Evolutionary conservation across 495 filamentous ascomycete genomes (phyloP).

Genomic region (Penicillium steckii): DNA sequence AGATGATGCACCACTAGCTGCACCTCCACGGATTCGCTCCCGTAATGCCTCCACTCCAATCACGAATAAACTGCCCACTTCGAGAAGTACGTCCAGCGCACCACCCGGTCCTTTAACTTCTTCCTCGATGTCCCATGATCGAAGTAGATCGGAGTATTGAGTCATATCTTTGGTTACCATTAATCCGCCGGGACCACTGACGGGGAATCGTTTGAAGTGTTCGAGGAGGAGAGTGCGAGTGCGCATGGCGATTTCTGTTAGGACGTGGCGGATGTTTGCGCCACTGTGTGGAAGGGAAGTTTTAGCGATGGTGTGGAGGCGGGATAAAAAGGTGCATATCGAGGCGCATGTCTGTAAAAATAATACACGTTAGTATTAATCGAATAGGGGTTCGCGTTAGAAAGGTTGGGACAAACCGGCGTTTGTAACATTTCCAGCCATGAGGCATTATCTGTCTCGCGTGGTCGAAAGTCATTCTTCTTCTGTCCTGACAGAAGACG

Average conservation of each 20-base stretch:
- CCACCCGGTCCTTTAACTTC: constrained; percentile 52
- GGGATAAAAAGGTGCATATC: constrained; percentile 73
- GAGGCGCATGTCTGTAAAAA: constrained; percentile 65
- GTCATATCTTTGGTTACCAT: constrained; percentile 96
- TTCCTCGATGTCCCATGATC: constrained; percentile 77
- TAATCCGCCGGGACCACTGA: constrained; percentile 86
- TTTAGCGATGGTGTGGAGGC: constrained; percentile 56
- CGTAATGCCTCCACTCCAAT: constrained; percentile 85
- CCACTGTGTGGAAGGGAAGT: constrained; percentile 69
- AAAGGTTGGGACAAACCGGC: constrained; percentile 40
- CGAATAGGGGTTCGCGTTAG: not conserved
- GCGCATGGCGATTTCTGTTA: constrained; percentile 80
- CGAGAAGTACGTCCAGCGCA: constrained; percentile 78
- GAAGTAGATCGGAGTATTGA: constrained; percentile 79
- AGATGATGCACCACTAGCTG: constrained; percentile 28
- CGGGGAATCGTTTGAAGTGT: constrained; percentile 90
- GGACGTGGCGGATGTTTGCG: constrained; percentile 72
- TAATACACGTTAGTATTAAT: not conserved
- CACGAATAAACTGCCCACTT: constrained; percentile 96
- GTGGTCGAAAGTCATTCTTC: constrained; percentile 89
- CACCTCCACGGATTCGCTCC: constrained; percentile 66
- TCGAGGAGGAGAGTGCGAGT: constrained; percentile 76
- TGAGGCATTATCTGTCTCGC: constrained; percentile 71
- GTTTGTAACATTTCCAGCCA: constrained; percentile 84
- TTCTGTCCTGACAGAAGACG: constrained; percentile 78